phyloP scores from a whole-genome alignment of 441 rosid species.

The Cnidoscolus chayamansa region DNA sequence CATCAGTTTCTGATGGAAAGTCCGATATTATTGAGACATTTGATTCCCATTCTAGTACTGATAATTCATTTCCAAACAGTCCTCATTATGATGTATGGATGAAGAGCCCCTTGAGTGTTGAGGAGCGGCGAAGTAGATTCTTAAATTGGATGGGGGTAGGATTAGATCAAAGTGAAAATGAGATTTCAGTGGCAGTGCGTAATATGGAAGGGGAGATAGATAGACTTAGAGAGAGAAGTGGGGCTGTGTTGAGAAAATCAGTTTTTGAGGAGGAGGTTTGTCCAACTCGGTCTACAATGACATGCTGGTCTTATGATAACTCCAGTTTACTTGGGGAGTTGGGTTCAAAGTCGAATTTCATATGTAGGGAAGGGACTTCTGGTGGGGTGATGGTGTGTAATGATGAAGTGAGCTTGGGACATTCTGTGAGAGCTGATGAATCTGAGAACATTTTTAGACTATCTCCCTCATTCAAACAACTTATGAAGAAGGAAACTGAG shows the following conservation, averaged over 20 bases:
- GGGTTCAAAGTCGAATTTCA: conserved; percentile 26
- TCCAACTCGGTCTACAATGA: conserved; percentile 37
- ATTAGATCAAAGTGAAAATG: conserved; percentile 28
- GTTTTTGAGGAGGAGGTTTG: conserved; percentile 34
- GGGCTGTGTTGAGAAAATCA: conserved; percentile 44
- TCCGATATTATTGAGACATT: conserved; percentile 35
- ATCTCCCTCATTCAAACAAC: conserved; percentile 38
- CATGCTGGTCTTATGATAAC: conserved; percentile 32
- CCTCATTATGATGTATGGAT: conserved; percentile 59
- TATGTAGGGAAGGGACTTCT: conserved; percentile 31
- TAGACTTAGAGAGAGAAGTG: conserved; percentile 39
- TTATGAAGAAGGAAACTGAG: conserved; percentile 30
- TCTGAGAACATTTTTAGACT: conserved; percentile 33
- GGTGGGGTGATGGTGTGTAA: conserved; percentile 26
- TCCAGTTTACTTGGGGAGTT: conserved; percentile 26
- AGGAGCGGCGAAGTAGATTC: conserved; percentile 63
- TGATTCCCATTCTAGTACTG: conserved; percentile 24
- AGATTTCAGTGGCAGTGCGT: conserved; percentile 26
- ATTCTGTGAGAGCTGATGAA: conserved; percentile 25
- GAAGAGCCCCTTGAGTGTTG: conserved; percentile 50
- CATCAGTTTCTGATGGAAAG: conserved; percentile 33
- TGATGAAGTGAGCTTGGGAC: conserved; percentile 32
- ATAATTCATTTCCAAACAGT: conserved; percentile 23
- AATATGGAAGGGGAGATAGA: conserved; percentile 24
- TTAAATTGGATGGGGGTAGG: conserved; percentile 60